A percentile compares a stretch with the other conserved stretches of the same genome.
These are phyloP conservation scores for Suillus fuscotomentosus DNA, from an alignment of 768 basidiomycete genomes.

Conservation along the genomic window DNA sequence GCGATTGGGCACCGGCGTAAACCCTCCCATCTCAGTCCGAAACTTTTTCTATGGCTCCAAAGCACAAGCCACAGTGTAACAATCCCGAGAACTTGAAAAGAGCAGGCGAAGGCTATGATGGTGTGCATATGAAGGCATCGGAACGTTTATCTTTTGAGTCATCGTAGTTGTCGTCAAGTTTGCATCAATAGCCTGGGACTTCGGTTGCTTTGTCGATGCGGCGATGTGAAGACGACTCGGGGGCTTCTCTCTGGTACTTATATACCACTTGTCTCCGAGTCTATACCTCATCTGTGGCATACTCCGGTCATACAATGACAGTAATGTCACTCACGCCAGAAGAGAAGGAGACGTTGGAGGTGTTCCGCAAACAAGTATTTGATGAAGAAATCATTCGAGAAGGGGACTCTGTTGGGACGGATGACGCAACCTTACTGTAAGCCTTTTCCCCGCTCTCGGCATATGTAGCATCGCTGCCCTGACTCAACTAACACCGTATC, in stretches of 20 bases:
- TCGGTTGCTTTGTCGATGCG: not conserved
- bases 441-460: conserved; percentile 16
- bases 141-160: not conserved
- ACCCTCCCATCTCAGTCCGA: too few species aligned
- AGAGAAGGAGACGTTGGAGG: conserved; percentile 39
- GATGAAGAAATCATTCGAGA: conserved; percentile 55
- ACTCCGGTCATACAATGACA: not conserved
- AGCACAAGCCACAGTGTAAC: too few species aligned
- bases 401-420: conserved; percentile 62
- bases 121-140: not conserved
- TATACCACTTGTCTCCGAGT: not conserved
- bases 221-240: not conserved
- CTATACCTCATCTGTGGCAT: not conserved
- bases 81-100: too few species aligned
- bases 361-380: conserved; percentile 53
- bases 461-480: not conserved
- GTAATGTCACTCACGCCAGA: conserved; percentile 16
- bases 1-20: too few species aligned
- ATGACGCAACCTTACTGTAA: conserved; percentile 58
- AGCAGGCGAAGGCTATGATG: too few species aligned
- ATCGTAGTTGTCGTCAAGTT: not conserved
- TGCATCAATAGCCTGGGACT: not conserved
- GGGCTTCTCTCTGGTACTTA: not conserved
- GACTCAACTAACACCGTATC: not conserved
- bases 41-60: too few species aligned